These are phyloP conservation scores for Haplographium delicatum DNA, from an alignment of 495 filamentous ascomycete species.

Conservation along the genomic window DNA sequence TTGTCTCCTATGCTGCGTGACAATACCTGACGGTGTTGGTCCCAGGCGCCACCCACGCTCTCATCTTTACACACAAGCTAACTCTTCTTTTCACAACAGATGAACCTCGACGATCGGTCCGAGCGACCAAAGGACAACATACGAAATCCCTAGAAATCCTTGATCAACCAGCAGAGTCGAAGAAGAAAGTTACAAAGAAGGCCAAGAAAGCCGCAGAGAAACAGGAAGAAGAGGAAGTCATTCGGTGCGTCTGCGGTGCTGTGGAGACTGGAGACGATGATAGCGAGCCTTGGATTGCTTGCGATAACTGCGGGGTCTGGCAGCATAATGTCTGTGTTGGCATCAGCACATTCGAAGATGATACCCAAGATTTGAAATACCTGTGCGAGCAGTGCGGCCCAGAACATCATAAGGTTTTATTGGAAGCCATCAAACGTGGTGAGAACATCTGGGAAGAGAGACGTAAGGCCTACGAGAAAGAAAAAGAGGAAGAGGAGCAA, in stretches of 20 bases:
- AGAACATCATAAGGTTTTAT: slow-evolving; percentile 68
- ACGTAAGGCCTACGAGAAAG: slow-evolving; percentile 42
- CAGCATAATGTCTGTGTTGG: slow-evolving; percentile 97
- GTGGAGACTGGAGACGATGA: slow-evolving; percentile 76
- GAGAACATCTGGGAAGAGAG: slow-evolving; percentile 83
- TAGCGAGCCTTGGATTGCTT: slow-evolving; percentile 81
- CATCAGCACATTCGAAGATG: slow-evolving; percentile 66
- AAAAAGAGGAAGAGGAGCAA: slow-evolving; percentile 43
- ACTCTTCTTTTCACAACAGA: slow-evolving; percentile 44
- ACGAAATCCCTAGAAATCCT: slow-evolving; percentile 72
- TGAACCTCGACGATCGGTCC: slow-evolving; percentile 87
- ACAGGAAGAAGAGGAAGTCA: slow-evolving; percentile 66
- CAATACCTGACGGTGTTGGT: background rate
- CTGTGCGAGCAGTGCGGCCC: slow-evolving; percentile 88
- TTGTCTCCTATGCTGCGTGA: background rate
- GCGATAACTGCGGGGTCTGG: slow-evolving; percentile 87
- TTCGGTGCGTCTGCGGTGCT: slow-evolving; percentile 90
- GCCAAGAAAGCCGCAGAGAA: slow-evolving; percentile 33
- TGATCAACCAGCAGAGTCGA: slow-evolving; percentile 57
- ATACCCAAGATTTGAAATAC: slow-evolving; percentile 68
- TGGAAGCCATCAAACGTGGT: slow-evolving; percentile 68
- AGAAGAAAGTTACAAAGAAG: slow-evolving; percentile 55
- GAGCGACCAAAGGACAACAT: slow-evolving; percentile 94
- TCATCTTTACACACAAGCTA: background rate
- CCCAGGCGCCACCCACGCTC: background rate